A percentile compares a stretch with the other conserved stretches of the same genome.
Conservation (phyloP, 2,329 filamentous ascomycete species). For the Ampelomyces quisqualis region DNA sequence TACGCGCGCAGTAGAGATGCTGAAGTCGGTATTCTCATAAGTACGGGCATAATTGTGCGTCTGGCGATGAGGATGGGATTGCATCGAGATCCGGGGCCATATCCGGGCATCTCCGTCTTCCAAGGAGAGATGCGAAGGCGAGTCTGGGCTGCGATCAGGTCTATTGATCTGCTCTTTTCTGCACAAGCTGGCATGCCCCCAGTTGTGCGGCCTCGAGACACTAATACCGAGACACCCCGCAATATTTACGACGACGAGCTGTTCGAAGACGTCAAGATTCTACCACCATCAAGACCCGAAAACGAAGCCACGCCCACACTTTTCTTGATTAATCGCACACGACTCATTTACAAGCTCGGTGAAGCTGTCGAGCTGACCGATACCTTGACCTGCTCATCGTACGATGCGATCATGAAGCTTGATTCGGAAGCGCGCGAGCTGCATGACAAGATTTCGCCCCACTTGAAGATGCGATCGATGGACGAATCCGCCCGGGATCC, state of each 20-base stretch:
- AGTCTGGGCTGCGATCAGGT: constrained; percentile 68
- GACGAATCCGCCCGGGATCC: constrained; percentile 73
- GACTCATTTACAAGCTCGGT: constrained; percentile 67
- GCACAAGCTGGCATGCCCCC: constrained; percentile 63
- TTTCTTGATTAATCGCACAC: constrained; percentile 75
- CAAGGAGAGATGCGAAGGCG: constrained; percentile 69
- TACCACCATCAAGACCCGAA: constrained; percentile 67
- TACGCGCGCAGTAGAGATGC: constrained; percentile 72
- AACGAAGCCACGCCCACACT: constrained; percentile 74
- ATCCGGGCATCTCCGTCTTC: constrained; percentile 69
- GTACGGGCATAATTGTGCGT: constrained; percentile 61
- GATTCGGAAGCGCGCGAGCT: constrained; percentile 59
- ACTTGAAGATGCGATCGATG: constrained; percentile 73
- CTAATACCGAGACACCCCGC: constrained; percentile 71
- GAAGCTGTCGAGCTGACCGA: constrained; percentile 67
- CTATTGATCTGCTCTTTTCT: constrained; percentile 75
- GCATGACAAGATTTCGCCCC: constrained; percentile 70
- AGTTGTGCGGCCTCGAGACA: constrained; percentile 74
- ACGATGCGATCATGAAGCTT: constrained; percentile 63
- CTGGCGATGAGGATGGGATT: constrained; percentile 73
- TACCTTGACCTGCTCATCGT: constrained; percentile 62
- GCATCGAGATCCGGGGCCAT: constrained; percentile 75
- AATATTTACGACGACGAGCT: constrained; percentile 84
- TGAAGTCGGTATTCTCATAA: constrained; percentile 65
- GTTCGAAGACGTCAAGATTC: constrained; percentile 63